These are phyloP conservation scores for Epichloe coenophiala DNA, from an alignment of 2,329 filamentous ascomycete genomes.

Conservation along the genomic window DNA sequence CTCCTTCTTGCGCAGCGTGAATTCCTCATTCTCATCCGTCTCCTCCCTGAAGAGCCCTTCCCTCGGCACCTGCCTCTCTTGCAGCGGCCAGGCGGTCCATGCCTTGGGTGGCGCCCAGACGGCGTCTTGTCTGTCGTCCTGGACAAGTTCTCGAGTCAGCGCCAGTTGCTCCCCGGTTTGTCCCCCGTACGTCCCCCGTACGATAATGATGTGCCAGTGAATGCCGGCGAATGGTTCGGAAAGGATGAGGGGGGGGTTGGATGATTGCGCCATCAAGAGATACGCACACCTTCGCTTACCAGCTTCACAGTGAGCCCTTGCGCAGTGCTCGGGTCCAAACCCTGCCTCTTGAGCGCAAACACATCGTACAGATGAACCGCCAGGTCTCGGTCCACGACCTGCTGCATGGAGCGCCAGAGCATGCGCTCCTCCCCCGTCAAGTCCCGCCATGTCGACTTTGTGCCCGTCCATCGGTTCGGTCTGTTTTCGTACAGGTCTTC, in stretches of 20 bases:
- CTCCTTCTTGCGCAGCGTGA: slow-evolving; percentile 33
- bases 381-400: slow-evolving; percentile 52
- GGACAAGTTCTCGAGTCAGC: background rate
- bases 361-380: slow-evolving; percentile 68
- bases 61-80: slow-evolving; percentile 45
- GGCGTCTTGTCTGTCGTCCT: slow-evolving; percentile 17
- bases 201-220: too few species aligned
- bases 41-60: slow-evolving; percentile 34
- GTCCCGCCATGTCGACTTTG: slow-evolving; percentile 50
- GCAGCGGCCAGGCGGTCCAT: slow-evolving; percentile 84
- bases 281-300: slow-evolving; percentile 6
- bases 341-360: slow-evolving; percentile 46
- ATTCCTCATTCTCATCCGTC: slow-evolving; percentile 34
- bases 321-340: slow-evolving; percentile 13
- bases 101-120: slow-evolving; percentile 39
- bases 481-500: slow-evolving; percentile 35
- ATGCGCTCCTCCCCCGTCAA: slow-evolving; percentile 49
- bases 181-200: too few species aligned
- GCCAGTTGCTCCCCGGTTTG: background rate
- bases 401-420: slow-evolving; percentile 49
- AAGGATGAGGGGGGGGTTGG: too few species aligned
- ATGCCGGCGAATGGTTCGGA: too few species aligned
- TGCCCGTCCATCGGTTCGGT: slow-evolving; percentile 62
- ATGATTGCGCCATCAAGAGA: too few species aligned
- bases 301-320: slow-evolving; percentile 16